Evolutionary conservation across 768 basidiomycete species (phyloP).

Genomic region (Amanita fuliginea): DNA sequence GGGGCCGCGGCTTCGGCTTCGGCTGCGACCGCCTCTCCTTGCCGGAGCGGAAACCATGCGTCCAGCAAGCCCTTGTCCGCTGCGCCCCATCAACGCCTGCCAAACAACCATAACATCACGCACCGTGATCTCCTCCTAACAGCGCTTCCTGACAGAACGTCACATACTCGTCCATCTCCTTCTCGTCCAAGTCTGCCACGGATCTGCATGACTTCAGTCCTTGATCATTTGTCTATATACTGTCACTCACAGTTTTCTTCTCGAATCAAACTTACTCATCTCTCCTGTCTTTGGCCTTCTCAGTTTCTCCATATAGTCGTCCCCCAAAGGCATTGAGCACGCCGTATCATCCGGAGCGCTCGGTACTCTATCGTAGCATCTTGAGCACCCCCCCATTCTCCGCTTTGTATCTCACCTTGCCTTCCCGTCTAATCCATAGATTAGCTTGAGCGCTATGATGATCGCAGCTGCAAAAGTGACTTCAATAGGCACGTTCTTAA

Average conservation of each 20-base stretch:
- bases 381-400: constrained; percentile 8
- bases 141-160: constrained; percentile 52
- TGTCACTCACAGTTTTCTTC: constrained; percentile 32
- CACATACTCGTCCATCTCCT: constrained; percentile 52
- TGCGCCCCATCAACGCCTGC: not conserved
- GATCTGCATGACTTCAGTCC: constrained; percentile 28
- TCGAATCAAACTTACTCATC: constrained; percentile 28
- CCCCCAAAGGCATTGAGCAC: constrained; percentile 40
- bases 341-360: constrained; percentile 41
- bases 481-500: constrained; percentile 63
- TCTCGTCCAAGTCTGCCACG: constrained; percentile 38
- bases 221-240: not conserved
- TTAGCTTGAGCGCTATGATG: constrained; percentile 71
- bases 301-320: constrained; percentile 37
- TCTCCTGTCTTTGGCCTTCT: constrained; percentile 22
- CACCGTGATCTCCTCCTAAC: constrained; percentile 20
- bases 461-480: constrained; percentile 45
- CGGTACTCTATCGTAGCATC: constrained; percentile 29
- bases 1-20: not conserved
- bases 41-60: constrained; percentile 29
- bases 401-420: constrained; percentile 30
- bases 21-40: not conserved
- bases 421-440: constrained; percentile 73
- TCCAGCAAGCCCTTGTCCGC: constrained; percentile 21
- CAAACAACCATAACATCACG: constrained; percentile 11